phyloP scores from a whole-genome alignment of 805 yeast genomes.

The Pichia paraexigua region DNA sequence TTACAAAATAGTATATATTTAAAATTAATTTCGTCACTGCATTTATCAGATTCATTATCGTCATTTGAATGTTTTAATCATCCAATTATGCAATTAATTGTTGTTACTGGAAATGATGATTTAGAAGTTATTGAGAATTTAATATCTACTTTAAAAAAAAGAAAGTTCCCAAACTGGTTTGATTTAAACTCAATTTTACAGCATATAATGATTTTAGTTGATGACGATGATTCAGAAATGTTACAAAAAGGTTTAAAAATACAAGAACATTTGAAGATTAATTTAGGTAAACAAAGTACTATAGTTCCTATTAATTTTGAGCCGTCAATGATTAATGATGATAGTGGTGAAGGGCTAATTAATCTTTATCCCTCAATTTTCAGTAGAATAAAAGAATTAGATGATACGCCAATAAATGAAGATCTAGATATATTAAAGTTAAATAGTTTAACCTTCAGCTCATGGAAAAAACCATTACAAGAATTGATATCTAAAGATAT shows the following conservation, averaged over 20 bases:
- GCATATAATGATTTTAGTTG: constrained; percentile 42
- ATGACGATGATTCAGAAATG: constrained; percentile 37
- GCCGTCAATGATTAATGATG: background rate
- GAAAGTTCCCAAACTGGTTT: constrained; percentile 50
- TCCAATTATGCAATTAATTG: constrained; percentile 70
- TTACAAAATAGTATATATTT: constrained; percentile 45
- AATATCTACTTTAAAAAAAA: constrained; percentile 43
- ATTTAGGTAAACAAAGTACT: constrained; percentile 5
- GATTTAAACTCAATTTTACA: constrained; percentile 57
- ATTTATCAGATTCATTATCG: constrained; percentile 52
- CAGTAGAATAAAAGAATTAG: background rate
- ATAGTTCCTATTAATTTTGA: constrained; percentile 6
- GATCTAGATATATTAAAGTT: background rate
- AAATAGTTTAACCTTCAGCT: constrained; percentile 12
- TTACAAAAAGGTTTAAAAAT: constrained; percentile 30
- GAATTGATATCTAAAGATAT: constrained; percentile 44
- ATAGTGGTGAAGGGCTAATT: background rate
- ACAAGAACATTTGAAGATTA: constrained; percentile 25
- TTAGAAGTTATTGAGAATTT: constrained; percentile 50
- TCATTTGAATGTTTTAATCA: constrained; percentile 84
- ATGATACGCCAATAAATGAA: background rate
- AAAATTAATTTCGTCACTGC: constrained; percentile 47
- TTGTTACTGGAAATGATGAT: constrained; percentile 48
- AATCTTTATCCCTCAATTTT: constrained; percentile 26
- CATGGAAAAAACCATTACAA: constrained; percentile 32